phyloP scores from a whole-genome alignment of 768 basidiomycete genomes.

The Mycena sanguinolenta region DNA sequence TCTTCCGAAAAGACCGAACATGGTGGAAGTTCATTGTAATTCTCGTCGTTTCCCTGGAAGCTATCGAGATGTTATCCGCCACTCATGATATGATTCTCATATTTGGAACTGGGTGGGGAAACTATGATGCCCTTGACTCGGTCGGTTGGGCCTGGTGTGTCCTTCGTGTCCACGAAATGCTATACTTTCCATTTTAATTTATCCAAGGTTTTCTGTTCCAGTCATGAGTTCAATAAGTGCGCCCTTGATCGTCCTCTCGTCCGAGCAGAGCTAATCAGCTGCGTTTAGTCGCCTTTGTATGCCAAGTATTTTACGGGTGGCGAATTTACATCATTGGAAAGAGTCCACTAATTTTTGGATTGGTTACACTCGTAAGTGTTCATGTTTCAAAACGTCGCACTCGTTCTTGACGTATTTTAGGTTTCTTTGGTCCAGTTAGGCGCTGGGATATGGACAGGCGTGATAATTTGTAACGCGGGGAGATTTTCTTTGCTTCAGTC shows the following conservation, averaged over 20 bases:
- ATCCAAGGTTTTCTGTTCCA: too few species aligned
- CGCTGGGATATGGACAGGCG: slow-evolving; percentile 24
- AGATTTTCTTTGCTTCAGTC: slow-evolving; percentile 22
- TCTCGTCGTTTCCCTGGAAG: slow-evolving; percentile 20
- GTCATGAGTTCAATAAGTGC: slow-evolving; percentile 25
- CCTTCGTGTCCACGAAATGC: too few species aligned
- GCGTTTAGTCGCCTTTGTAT: slow-evolving; percentile 10
- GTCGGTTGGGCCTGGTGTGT: slow-evolving; percentile 31
- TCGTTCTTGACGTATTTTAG: background rate
- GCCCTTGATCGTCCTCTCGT: background rate
- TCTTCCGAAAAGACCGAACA: slow-evolving; percentile 19
- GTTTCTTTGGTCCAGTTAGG: slow-evolving; percentile 2
- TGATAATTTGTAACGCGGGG: slow-evolving; percentile 3
- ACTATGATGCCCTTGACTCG: slow-evolving; percentile 8
- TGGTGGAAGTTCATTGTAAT: slow-evolving; percentile 24
- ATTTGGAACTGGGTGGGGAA: slow-evolving; percentile 30
- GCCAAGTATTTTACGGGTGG: slow-evolving; percentile 28
- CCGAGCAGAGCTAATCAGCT: background rate
- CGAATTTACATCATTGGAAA: slow-evolving; percentile 18
- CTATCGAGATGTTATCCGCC: slow-evolving; percentile 18
- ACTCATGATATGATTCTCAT: slow-evolving; percentile 3
- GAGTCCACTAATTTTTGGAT: background rate
- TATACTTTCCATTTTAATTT: too few species aligned
- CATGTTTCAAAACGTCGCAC: background rate
- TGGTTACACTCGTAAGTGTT: slow-evolving; percentile 10